Evolutionary conservation across 2,329 filamentous ascomycete genomes (phyloP).

Genomic region (Microdochium trichocladiopsis): DNA sequence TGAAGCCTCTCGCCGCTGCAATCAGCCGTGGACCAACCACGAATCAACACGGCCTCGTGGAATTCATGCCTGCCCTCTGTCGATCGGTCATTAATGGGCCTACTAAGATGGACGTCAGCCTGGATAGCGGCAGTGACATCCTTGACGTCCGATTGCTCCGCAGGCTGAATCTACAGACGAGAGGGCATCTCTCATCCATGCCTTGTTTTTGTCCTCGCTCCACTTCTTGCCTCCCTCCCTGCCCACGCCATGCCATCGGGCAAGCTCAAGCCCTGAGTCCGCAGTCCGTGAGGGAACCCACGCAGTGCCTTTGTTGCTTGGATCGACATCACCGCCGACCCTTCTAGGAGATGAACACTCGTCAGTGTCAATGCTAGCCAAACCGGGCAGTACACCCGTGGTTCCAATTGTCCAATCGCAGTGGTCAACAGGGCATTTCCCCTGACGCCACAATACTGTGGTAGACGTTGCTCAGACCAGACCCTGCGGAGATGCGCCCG

Average conservation of each 20-base stretch:
- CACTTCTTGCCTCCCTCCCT: too few species aligned
- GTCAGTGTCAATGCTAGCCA: neutral
- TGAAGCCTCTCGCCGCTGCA: too few species aligned
- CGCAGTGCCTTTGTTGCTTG: neutral
- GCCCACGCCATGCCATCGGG: neutral
- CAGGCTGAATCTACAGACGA: neutral
- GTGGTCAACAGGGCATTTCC: neutral
- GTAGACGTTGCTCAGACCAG: too few species aligned
- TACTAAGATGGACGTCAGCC: too few species aligned
- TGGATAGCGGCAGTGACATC: too few species aligned
- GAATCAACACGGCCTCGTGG: too few species aligned
- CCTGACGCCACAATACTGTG: neutral
- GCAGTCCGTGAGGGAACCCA: neutral
- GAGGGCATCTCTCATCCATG: neutral
- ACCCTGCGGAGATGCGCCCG: too few species aligned
- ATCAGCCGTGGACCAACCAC: too few species aligned
- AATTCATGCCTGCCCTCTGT: too few species aligned
- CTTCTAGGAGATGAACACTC: neutral
- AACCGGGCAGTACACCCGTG: neutral
- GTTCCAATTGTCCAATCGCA: neutral
- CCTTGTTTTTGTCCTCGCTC: neutral
- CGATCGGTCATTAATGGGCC: too few species aligned
- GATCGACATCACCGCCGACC: neutral
- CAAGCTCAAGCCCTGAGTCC: neutral
- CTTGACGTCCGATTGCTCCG: neutral